Percentiles rank a stretch among this genome's conserved stretches.
Evolutionary conservation across 2,329 filamentous ascomycete genomes (phyloP).

Genomic region (Lecanoromycetidae sp.): DNA sequence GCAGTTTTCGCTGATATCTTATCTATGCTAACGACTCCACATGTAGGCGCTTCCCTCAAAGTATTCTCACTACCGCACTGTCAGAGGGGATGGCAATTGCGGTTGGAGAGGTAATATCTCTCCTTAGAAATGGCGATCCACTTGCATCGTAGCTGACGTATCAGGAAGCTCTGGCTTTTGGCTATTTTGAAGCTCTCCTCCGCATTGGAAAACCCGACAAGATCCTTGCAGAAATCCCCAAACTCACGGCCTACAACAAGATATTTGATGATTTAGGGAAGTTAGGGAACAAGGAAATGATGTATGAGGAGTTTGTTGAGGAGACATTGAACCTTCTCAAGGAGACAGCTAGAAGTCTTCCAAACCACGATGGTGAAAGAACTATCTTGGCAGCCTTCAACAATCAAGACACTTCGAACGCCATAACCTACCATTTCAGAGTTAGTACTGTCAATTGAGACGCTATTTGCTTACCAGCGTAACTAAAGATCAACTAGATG

Average conservation of each 20-base stretch:
- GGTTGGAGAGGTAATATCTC: slow-evolving; percentile 80
- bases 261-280: slow-evolving; percentile 57
- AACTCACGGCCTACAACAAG: slow-evolving; percentile 59
- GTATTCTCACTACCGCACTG: slow-evolving; percentile 75
- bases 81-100: slow-evolving; percentile 89
- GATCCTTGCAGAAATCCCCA: slow-evolving; percentile 57
- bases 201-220: slow-evolving; percentile 51
- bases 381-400: slow-evolving; percentile 63
- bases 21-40: too few species aligned
- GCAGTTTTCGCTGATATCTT: not conserved
- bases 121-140: slow-evolving; percentile 13
- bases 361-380: slow-evolving; percentile 43
- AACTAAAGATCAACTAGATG: slow-evolving; percentile 41
- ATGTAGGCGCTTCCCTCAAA: slow-evolving; percentile 63
- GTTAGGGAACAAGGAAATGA: too few species aligned
- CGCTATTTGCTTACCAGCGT: not conserved
- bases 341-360: slow-evolving; percentile 48
- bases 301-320: slow-evolving; percentile 75
- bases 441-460: slow-evolving; percentile 28
- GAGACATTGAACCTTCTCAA: slow-evolving; percentile 58
- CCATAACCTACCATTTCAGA: slow-evolving; percentile 73
- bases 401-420: slow-evolving; percentile 51
- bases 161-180: slow-evolving; percentile 68
- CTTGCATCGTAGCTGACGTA: slow-evolving; percentile 23
- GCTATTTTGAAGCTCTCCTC: slow-evolving; percentile 79